phyloP scores from a whole-genome alignment of 2,329 filamentous ascomycete genomes.

The Fusarium sp. region DNA sequence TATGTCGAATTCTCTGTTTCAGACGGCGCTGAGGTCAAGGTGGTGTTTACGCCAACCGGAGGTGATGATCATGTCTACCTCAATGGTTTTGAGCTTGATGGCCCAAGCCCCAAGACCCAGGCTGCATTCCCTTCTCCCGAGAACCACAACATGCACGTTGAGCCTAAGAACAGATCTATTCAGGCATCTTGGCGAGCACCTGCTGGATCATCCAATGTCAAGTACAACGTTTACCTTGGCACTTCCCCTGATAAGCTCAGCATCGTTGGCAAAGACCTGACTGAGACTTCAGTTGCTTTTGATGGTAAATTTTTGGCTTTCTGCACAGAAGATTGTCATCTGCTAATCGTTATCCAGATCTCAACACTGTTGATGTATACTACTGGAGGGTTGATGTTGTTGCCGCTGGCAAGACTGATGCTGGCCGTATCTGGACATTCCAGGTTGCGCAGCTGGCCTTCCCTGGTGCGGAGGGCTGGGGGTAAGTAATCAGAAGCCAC shows the following conservation, averaged over 20 bases:
- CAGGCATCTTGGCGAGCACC: slow-evolving; percentile 2
- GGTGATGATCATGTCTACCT: slow-evolving; percentile 1
- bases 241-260: not conserved
- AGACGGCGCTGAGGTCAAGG: not conserved
- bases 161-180: not conserved
- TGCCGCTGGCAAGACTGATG: not conserved
- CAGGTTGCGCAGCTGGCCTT: slow-evolving; percentile 46
- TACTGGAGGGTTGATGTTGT: slow-evolving; percentile 1
- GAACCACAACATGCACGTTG: slow-evolving; percentile 6
- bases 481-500: slow-evolving; percentile 27
- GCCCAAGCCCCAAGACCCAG: not conserved
- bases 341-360: not conserved
- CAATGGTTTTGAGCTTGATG: slow-evolving; percentile 9
- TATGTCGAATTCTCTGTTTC: not conserved
- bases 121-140: not conserved
- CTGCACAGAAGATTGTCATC: accelerated
- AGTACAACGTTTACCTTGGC: not conserved
- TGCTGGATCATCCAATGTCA: not conserved
- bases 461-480: slow-evolving; percentile 48
- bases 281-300: not conserved
- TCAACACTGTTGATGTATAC: not conserved
- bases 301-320: not conserved
- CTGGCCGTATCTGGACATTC: not conserved
- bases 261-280: not conserved
- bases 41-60: not conserved